Evolutionary conservation across 495 filamentous ascomycete species (phyloP).

Genomic region (Aspergillus cristatus): DNA sequence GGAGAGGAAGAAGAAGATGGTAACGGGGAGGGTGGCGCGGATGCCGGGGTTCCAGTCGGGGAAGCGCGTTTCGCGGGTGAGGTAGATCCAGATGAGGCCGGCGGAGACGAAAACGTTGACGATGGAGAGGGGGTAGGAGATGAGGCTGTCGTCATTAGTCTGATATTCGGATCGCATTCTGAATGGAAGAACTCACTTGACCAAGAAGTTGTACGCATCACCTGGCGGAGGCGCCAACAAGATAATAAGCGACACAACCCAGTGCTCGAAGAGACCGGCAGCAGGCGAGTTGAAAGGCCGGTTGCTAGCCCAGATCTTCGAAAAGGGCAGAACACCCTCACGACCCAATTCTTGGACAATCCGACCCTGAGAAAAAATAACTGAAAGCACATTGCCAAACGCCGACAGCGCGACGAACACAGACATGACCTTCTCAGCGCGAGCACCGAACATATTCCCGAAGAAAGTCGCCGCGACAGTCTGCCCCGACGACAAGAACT

Average conservation of each 20-base stretch:
- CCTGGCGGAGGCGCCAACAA: slow-evolving; percentile 56
- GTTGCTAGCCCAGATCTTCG: slow-evolving; percentile 55
- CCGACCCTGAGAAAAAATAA: slow-evolving; percentile 61
- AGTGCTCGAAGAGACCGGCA: slow-evolving; percentile 54
- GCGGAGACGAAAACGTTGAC: slow-evolving; percentile 52
- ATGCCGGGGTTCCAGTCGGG: slow-evolving; percentile 28
- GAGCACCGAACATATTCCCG: slow-evolving; percentile 54
- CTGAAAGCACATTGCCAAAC: slow-evolving; percentile 60
- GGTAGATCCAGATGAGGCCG: slow-evolving; percentile 48
- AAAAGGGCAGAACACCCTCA: slow-evolving; percentile 55
- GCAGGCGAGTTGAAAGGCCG: slow-evolving; percentile 53
- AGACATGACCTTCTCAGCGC: slow-evolving; percentile 50
- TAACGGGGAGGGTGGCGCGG: slow-evolving; percentile 32
- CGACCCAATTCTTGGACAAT: slow-evolving; percentile 58
- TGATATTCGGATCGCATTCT: slow-evolving; percentile 6
- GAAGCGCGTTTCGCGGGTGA: slow-evolving; percentile 33
- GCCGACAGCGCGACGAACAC: slow-evolving; percentile 66
- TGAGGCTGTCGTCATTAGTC: slow-evolving; percentile 35
- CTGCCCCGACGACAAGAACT: slow-evolving; percentile 49
- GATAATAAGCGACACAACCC: slow-evolving; percentile 49
- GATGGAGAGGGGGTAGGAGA: slow-evolving; percentile 51
- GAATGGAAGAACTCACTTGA: slow-evolving; percentile 37
- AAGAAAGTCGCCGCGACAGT: slow-evolving; percentile 59
- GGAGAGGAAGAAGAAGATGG: slow-evolving; percentile 47
- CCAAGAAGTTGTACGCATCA: slow-evolving; percentile 55